phyloP scores from a whole-genome alignment of 441 rosid species.

The Iberis amara region DNA sequence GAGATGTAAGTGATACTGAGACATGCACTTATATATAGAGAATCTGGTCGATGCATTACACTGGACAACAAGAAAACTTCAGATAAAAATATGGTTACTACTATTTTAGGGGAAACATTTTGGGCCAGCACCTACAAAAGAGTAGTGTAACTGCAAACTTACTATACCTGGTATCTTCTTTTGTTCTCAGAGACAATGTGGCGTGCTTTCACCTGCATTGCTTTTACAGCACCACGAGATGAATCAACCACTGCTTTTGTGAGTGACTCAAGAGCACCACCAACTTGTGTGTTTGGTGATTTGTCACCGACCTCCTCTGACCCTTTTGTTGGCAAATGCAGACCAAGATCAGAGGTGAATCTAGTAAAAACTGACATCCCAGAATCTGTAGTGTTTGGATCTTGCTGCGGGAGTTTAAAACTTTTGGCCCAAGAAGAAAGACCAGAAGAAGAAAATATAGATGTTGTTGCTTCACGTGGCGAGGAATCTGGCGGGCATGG shows the following conservation, averaged over 20 bases:
- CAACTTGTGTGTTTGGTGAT: neutral
- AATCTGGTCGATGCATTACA: no score
- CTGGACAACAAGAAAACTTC: no score
- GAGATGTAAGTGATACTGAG: conserved; percentile 10
- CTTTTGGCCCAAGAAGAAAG: conserved; percentile 47
- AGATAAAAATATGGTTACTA: no score
- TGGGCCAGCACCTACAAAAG: no score
- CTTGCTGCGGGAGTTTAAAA: conserved; percentile 45
- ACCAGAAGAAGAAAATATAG: no score
- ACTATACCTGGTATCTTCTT: conserved; percentile 66
- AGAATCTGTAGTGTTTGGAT: conserved; percentile 31
- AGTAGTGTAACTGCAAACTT: no score
- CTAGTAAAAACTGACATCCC: conserved; percentile 53
- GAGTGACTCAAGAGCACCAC: conserved; percentile 38
- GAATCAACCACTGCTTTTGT: conserved; percentile 75
- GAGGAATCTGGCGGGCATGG: conserved; percentile 31
- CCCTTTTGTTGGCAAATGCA: conserved; percentile 35
- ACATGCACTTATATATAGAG: neutral
- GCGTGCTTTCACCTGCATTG: conserved; percentile 79
- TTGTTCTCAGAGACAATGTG: conserved; percentile 79
- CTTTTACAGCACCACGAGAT: conserved; percentile 68
- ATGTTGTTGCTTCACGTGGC: conserved; percentile 25
- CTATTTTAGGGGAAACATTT: no score
- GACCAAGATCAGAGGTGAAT: conserved; percentile 57
- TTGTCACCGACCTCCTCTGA: conserved; percentile 28